Base-by-base conservation (phyloP, 2,329 filamentous ascomycete species). In the Cladosporium colombiae region DNA sequence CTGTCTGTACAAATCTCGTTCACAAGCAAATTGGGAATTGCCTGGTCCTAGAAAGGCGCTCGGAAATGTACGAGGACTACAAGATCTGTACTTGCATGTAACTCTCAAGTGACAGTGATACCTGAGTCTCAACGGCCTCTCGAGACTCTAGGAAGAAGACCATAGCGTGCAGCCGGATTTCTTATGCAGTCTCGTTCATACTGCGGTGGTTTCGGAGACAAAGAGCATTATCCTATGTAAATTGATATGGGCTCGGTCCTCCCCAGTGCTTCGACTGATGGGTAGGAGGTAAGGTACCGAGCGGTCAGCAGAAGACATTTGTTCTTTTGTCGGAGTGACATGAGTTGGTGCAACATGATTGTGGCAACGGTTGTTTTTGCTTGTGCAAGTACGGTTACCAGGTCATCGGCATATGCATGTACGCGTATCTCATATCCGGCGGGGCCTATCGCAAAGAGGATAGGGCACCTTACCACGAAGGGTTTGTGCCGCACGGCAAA, bases 361-460 rank as follows among this genome's bases (percentile, higher is more conserved):
- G n/a, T 21, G 40, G n/a, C 8, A 5, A 46, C 8, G n/a, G 10
- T 21, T 11, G 7, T 13, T 5, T 46, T 13, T 46, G 40, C n/a
- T 46, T 46, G 10, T 46, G 40, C n/a, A 5, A 11, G 10, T 33
- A 55, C 52, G 29, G 27, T 29, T 55, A 33, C 16, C 52, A 55
- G 27, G 52, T 31, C 8, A 2, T 31, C 16, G 33, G 55, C 55
- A 57, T n/a, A 35, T 57, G 55, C 55, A 57, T 27, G 33, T 57
- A 35, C 33, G 55, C 31, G 31, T 57, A 40, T 57, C 55, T 57
- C 11, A 57, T 35, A 40, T 57, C 55, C 55, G 55, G n/a, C 55
- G 3, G 55, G 21, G 29, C 29, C 29, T 23, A 57, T 57, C 29
- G 55, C 11, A 40, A 37, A 27, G 2, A 13, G 13, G 29, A n/a